These are phyloP conservation scores for Ceratocystis smalleyi DNA, from an alignment of 2,329 filamentous ascomycete species.

Conservation along the genomic window DNA sequence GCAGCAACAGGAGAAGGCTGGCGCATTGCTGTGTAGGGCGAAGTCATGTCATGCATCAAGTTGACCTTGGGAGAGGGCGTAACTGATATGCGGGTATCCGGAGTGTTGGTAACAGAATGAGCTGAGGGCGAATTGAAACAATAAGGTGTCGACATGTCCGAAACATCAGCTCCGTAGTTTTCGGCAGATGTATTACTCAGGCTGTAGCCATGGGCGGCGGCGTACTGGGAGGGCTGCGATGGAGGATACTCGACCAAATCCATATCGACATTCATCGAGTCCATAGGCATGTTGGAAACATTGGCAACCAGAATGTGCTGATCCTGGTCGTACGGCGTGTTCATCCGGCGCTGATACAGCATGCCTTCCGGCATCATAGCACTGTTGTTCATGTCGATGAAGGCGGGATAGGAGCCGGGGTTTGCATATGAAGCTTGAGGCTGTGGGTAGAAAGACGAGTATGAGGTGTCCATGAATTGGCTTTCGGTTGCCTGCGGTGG, in stretches of 20 bases:
- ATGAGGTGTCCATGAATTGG: conserved; percentile 13
- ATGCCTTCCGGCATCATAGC: conserved; percentile 9
- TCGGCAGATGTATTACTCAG: conserved; percentile 17
- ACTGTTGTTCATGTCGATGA: conserved; percentile 12
- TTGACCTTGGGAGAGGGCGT: conserved; percentile 29
- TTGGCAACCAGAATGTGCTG: conserved; percentile 8
- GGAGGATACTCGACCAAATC: conserved; percentile 16
- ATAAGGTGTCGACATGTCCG: conserved; percentile 30
- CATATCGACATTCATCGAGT: conserved; percentile 10
- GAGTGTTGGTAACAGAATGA: conserved; percentile 30
- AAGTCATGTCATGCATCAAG: conserved; percentile 25
- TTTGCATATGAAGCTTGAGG: background rate
- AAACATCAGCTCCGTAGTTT: conserved; percentile 22
- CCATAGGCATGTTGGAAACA: conserved; percentile 5
- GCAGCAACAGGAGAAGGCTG: conserved; percentile 15
- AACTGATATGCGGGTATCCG: conserved; percentile 31
- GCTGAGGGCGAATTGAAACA: conserved; percentile 22
- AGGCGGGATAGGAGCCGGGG: background rate
- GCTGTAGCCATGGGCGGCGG: conserved; percentile 6
- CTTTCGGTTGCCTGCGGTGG: conserved; percentile 9
- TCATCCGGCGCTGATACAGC: conserved; percentile 9
- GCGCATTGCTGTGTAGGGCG: conserved; percentile 21
- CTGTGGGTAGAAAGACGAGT: background rate
- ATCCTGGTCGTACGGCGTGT: background rate
- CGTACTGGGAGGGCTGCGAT: background rate